Base-by-base conservation (phyloP, 192 early-diverging fungal genomes). In the Coemansia sp. region DNA sequence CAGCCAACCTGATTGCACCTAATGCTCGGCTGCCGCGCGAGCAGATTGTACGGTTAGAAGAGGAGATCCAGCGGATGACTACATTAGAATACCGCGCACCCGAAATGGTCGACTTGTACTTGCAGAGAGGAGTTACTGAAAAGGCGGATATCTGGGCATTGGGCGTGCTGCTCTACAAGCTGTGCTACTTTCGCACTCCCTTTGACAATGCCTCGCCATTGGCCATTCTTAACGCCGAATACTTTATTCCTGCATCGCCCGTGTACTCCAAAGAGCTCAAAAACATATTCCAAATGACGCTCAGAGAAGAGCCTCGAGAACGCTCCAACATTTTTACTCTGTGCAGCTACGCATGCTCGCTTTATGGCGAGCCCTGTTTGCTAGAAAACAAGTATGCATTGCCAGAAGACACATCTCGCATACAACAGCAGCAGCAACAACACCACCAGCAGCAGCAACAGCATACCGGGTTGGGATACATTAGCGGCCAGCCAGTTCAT, bases 1-100 rank as follows among this genome's bases (percentile, higher is more conserved):
- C 93, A 0, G 46, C 43, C 51, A 50, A 51, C 32, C 41, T 53
- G 6, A 34, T 71, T 15, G 46, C 43, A 28, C 60, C 60, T 31
- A 37, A 53, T 4, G 17, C 53, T 1, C 73, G 69, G 9, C 68
- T 85, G 28, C 66, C 82, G 11, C 80, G 85, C 20, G 75, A 71
- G 36, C 86, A 94, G 53, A 85, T 94, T 30, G 81, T 86, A 51
- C 58, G 63, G 9, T 37, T 96, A 30, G 94, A 98, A 49, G 95
- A 96, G 9, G 95, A 98, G 56, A 85, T 98, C 46, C 85, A 87
- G 65, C 83, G 82, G 51, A 83, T 85, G 56, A 98, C 96, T 1
- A 98, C 96, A 16, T 65, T 94, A 17, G 93, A 98, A 68, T 98
- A 98, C 76, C 81, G 96, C 12, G 87, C 96, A 2, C 96, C 96